Evolutionary conservation across 208 protist genomes (phyloP), one percentile per base, ranked within the genome.

Genomic region (Trypanosoma mega): DNA sequence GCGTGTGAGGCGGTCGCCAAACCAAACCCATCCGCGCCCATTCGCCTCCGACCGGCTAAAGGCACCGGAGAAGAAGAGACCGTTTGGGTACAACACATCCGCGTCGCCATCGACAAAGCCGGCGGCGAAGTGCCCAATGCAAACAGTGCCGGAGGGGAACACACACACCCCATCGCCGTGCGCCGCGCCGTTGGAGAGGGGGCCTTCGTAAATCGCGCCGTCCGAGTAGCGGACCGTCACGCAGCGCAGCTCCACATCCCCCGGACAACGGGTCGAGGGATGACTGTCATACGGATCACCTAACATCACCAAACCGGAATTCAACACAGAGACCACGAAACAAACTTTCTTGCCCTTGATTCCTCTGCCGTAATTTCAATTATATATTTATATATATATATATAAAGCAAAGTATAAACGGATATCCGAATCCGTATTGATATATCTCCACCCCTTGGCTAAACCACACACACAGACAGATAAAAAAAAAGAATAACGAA

Each of bases 111-210:
- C 74, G 46, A 87, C 81, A 31, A 66, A 27, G 0, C 85, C 85
- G 2, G 52, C 23, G 21, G 33, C 39, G 29, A 88, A 92, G 44
- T 78, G 55, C 0, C 85, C 85, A 0, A 81, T 69, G 48, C 72
- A 88, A 23, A 92, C 78, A 56, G 80, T 78, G 29, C 85, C 81
- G 18, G 79, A 85, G 0, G 69, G 29, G 61, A 78, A 89, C 43
- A 68, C 82, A 37, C 80, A 80, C 6, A 79, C 62, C 29, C 85
- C 85, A 24, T 74, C 74, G 9, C 78, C 85, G 54, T 88, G 68
- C 3, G 74, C 76, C 41, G 74, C 55, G 30, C 74, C 81, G 33
- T 71, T 39, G 5, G 75, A 50, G 33, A 62, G 70, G 33, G 74
- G 60, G 2, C 81, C 85, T 27, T 87, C 78, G 69, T 87, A 92